Conservation (phyloP, 805 yeast genomes). For the Myxozyma vanderwaltii region DNA sequence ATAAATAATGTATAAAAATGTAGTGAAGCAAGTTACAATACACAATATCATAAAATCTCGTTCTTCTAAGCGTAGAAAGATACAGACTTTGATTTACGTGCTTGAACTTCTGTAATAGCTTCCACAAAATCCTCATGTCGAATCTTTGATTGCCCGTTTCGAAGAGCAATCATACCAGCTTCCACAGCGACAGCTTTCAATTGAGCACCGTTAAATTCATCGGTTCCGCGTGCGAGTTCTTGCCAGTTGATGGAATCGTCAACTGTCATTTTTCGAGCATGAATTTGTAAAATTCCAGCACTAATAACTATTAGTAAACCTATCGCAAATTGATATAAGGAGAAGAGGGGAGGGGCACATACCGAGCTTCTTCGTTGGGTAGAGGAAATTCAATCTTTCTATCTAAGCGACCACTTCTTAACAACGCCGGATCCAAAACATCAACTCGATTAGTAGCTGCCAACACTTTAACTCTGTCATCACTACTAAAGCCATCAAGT, state of each 20-base stretch:
- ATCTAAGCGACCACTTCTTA: constrained; percentile 96
- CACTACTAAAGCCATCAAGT: constrained; percentile 96
- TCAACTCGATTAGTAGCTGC: constrained; percentile 99
- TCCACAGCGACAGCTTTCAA: constrained; percentile 98
- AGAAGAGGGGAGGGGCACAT: background rate
- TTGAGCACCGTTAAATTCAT: constrained; percentile 99
- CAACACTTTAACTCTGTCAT: constrained; percentile 93
- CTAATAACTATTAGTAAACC: background rate
- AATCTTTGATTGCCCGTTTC: constrained; percentile 88
- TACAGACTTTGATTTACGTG: constrained; percentile 91
- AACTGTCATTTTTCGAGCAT: constrained; percentile 94
- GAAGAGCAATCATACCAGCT: constrained; percentile 98
- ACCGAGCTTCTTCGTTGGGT: constrained; percentile 93
- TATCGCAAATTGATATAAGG: background rate
- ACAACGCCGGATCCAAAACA: constrained; percentile 95
- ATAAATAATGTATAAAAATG: too few relatives aligned
- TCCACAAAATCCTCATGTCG: constrained; percentile 98
- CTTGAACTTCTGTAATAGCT: constrained; percentile 97
- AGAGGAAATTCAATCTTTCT: constrained; percentile 97
- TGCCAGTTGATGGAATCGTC: constrained; percentile 95
- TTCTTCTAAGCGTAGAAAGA: constrained; percentile 82
- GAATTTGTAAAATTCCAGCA: constrained; percentile 94
- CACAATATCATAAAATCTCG: too few relatives aligned
- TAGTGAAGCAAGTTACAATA: too few relatives aligned
- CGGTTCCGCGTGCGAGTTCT: constrained; percentile 96